A percentile compares a stretch with the other conserved stretches of the same genome.
Evolutionary conservation across 495 filamentous ascomycete genomes (phyloP).

Genomic region (Penicillium nucicola): DNA sequence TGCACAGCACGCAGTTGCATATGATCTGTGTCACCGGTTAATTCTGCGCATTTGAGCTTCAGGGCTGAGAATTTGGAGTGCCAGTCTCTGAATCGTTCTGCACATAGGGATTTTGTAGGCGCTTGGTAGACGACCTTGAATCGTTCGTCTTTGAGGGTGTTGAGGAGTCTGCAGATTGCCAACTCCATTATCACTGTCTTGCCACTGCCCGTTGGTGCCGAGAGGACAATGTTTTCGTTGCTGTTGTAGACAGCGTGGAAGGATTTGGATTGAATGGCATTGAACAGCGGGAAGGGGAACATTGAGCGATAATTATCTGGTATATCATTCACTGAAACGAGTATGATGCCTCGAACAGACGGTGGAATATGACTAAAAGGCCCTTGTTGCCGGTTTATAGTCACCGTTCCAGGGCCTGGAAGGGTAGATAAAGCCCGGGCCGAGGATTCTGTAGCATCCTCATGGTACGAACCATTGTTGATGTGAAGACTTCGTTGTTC

Average conservation of each 20-base stretch:
- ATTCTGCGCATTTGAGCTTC: conserved; percentile 73
- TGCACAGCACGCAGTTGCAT: conserved; percentile 71
- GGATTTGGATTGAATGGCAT: conserved; percentile 88
- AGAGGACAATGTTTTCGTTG: conserved; percentile 81
- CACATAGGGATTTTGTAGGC: conserved; percentile 88
- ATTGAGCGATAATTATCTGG: conserved; percentile 75
- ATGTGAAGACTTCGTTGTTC: not conserved
- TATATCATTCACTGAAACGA: conserved; percentile 68
- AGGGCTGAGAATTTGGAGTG: conserved; percentile 74
- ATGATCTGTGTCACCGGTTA: conserved; percentile 88
- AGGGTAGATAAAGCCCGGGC: not conserved
- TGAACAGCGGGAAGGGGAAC: conserved; percentile 82
- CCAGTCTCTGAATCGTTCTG: conserved; percentile 84
- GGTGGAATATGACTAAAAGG: conserved; percentile 29
- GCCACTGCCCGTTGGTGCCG: conserved; percentile 89
- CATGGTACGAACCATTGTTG: not conserved
- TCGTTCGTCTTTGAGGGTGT: conserved; percentile 56
- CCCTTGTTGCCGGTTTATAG: not conserved
- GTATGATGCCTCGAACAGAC: conserved; percentile 62
- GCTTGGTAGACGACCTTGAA: conserved; percentile 97
- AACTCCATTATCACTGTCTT: conserved; percentile 92
- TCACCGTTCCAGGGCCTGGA: not conserved
- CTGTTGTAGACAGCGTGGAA: conserved; percentile 69
- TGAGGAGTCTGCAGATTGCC: conserved; percentile 79
- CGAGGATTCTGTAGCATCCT: conserved; percentile 1